Conservation (phyloP, 495 filamentous ascomycete species). For the Aspergillus incahuasiensis region DNA sequence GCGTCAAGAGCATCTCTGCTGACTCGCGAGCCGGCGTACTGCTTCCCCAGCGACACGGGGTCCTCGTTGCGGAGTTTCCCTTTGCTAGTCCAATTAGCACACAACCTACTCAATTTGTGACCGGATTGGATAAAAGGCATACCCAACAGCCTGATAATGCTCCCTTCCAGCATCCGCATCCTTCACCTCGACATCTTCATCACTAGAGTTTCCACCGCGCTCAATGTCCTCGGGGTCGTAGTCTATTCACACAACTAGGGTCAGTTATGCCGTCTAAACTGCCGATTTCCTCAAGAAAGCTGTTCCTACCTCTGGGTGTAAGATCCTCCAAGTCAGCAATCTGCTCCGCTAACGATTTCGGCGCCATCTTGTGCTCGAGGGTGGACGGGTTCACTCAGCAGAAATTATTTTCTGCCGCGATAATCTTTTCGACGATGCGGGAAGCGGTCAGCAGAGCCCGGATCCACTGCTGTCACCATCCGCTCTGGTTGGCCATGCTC, state of each 20-base stretch:
- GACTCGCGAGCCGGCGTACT: slow-evolving; percentile 77
- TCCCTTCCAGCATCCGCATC: slow-evolving; percentile 60
- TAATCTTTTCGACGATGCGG: slow-evolving; percentile 18
- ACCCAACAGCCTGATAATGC: slow-evolving; percentile 83
- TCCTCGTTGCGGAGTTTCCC: slow-evolving; percentile 78
- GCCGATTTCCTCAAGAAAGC: neutral
- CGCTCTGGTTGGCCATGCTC: neutral
- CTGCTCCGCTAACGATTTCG: slow-evolving; percentile 55
- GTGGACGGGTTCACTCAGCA: slow-evolving; percentile 13
- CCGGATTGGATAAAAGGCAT: slow-evolving; percentile 26
- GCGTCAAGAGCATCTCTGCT: slow-evolving; percentile 63
- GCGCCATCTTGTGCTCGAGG: slow-evolving; percentile 13
- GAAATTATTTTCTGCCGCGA: slow-evolving; percentile 32
- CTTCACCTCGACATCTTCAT: slow-evolving; percentile 41
- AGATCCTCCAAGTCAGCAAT: slow-evolving; percentile 61
- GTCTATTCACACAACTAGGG: slow-evolving; percentile 48
- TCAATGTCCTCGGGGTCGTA: slow-evolving; percentile 81
- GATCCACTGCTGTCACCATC: no score
- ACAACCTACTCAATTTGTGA: neutral
- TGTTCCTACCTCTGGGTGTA: slow-evolving; percentile 54
- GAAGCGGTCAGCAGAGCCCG: slow-evolving; percentile 19
- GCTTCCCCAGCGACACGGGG: slow-evolving; percentile 56
- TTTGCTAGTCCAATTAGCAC: slow-evolving; percentile 50
- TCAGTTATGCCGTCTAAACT: neutral
- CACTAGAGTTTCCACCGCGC: slow-evolving; percentile 46